Base-by-base conservation (phyloP, 176 grass and related monocot genomes). In the Tillandsia leiboldiana region DNA sequence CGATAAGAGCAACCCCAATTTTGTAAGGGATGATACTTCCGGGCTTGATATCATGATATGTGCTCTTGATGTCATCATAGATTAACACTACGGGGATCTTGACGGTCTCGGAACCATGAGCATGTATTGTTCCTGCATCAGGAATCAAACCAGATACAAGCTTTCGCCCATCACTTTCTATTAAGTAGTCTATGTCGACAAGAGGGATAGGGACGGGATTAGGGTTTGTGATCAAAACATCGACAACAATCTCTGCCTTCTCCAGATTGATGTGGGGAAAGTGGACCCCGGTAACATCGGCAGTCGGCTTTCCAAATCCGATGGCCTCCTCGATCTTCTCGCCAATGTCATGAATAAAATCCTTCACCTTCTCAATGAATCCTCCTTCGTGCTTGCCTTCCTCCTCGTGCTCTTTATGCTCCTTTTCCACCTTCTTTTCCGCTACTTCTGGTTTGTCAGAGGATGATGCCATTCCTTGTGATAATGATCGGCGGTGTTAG, bases 21-120 rank as follows among this genome's bases (percentile, higher is more conserved):
- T 75, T 88, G 75, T 99, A 99, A 2, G 94, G 94, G 81, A 99
- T 99, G 74, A 99, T 86, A 80, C 84, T 99, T 0, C 94, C 94
- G 0, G 94, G 94, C 78, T 93, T 67, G 79, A 99, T 99, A 24
- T 72, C 89, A 3, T 73, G 64, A 53, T 92, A 88, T 20, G 82
- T 83, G 51, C 15, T 79, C 83, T 78, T 87, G 29, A 90, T 90
- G 49, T 91, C 85, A 58, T 93, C 83, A 15, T 77, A 93, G 0
- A 89, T 79, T 9, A 93, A 79, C 24, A 82, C 10, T 15, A 85
- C 65, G 23, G 84, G 78, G 9, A 96, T 82, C 10, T 83, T 90
- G 14, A 94, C 48, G 11, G 81, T 85, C 53, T 96, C 84, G 9
- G 79, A 87, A 24, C 83, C 91, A 51, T 82, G 87, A 33, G 87